Percentiles rank a stretch among this genome's conserved stretches.
phyloP scores from a whole-genome alignment of 2,329 filamentous ascomycete species.

The Nigrospora sphaerica region DNA sequence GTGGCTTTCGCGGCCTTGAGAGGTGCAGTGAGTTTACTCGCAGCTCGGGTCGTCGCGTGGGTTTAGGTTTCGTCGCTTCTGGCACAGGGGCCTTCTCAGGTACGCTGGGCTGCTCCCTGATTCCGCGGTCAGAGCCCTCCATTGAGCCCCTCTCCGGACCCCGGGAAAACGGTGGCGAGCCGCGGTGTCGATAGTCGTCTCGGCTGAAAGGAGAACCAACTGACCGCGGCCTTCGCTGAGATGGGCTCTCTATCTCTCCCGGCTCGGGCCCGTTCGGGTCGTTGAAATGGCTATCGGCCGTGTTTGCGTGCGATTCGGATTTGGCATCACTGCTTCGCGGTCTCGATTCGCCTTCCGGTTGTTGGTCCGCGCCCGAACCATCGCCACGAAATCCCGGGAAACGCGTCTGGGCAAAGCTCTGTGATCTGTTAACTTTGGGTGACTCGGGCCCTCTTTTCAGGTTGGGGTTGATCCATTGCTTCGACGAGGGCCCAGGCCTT shows the following conservation, averaged over 20 bases:
- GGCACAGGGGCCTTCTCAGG: too few species aligned
- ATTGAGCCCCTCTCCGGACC: too few species aligned
- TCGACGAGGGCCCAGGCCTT: constrained; percentile 41
- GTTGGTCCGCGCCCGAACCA: constrained; percentile 29
- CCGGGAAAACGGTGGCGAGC: constrained; percentile 5
- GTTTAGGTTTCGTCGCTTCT: too few species aligned
- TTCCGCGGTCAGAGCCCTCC: too few species aligned
- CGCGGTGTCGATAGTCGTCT: constrained; percentile 13
- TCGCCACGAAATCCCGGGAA: constrained; percentile 25
- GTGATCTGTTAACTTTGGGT: constrained; percentile 42
- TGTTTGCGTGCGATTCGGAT: constrained; percentile 27
- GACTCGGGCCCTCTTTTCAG: constrained; percentile 41
- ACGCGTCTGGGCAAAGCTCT: constrained; percentile 37
- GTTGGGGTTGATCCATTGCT: constrained; percentile 53
- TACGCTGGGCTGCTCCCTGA: too few species aligned
- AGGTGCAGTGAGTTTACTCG: constrained; percentile 25
- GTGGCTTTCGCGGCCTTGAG: constrained; percentile 29
- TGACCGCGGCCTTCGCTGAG: constrained; percentile 14
- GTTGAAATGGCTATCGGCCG: constrained; percentile 9
- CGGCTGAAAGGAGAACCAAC: constrained; percentile 13
- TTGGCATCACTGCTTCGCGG: constrained; percentile 49
- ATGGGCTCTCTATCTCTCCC: constrained; percentile 7
- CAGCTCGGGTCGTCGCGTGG: constrained; percentile 3
- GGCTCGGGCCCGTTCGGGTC: constrained; percentile 11
- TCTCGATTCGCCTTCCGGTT: constrained; percentile 34